Percentiles rank a stretch among this genome's conserved stretches.
Conservation (phyloP, 2,329 filamentous ascomycete genomes). For the Ophiobolus disseminans region DNA sequence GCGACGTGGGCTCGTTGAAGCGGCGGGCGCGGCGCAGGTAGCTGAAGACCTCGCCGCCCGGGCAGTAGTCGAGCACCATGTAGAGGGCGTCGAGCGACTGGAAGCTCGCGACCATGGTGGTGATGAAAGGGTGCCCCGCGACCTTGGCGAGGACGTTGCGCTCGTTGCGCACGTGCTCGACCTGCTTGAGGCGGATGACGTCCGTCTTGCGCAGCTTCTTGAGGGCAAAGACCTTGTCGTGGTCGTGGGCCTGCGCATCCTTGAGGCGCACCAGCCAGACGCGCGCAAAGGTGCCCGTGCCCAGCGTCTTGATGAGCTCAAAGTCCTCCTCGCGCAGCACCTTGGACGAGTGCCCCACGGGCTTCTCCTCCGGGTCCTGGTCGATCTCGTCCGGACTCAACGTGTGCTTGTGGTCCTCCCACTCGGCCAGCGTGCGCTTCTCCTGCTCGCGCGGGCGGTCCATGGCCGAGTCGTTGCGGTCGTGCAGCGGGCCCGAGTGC, state of each 20-base stretch:
- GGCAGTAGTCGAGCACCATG: constrained; percentile 83
- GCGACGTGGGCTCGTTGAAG: constrained; percentile 78
- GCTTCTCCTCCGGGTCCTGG: constrained; percentile 53
- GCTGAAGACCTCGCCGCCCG: constrained; percentile 83
- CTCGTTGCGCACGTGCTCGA: constrained; percentile 86
- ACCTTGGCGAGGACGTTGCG: constrained; percentile 78
- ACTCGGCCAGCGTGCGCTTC: constrained; percentile 55
- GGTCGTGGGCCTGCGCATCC: constrained; percentile 59
- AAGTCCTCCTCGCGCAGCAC: constrained; percentile 67
- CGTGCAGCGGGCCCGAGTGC: constrained; percentile 34
- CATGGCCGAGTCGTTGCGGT: constrained; percentile 45
- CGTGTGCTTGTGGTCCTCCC: constrained; percentile 55
- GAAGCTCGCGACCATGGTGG: constrained; percentile 78
- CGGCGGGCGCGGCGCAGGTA: constrained; percentile 79
- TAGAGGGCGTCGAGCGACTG: constrained; percentile 80
- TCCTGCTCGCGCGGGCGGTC: constrained; percentile 55
- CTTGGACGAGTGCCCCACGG: constrained; percentile 56
- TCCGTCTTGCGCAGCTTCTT: constrained; percentile 75
- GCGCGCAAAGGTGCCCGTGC: constrained; percentile 81
- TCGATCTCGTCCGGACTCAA: constrained; percentile 53
- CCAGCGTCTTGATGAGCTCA: constrained; percentile 75
- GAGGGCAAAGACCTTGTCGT: constrained; percentile 75
- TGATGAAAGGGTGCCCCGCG: constrained; percentile 83
- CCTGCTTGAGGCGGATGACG: constrained; percentile 81
- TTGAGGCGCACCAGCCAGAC: constrained; percentile 78